Evolutionary conservation across 2,329 filamentous ascomycete species (phyloP).

Genomic region (Diplodia mutila): DNA sequence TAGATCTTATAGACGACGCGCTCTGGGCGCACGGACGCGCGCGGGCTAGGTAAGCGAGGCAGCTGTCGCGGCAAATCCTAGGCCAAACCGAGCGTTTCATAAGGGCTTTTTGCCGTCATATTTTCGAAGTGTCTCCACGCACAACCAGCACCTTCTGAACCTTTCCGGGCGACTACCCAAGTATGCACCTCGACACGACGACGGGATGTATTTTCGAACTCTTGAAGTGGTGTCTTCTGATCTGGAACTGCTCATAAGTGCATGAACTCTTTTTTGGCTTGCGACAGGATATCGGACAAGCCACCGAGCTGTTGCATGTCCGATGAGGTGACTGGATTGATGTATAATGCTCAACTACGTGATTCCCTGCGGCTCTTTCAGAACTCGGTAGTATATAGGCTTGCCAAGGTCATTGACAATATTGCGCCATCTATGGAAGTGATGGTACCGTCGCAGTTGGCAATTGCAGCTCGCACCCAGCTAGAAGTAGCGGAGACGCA

Average conservation of each 20-base stretch:
- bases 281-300: not conserved
- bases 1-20: not conserved
- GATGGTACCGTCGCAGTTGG: not conserved
- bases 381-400: not conserved
- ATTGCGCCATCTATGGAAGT: not conserved
- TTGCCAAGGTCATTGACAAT: not conserved
- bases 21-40: not conserved
- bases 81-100: not conserved
- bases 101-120: not conserved
- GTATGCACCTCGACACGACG: not conserved
- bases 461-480: not conserved
- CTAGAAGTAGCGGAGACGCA: not conserved
- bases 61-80: not conserved
- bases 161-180: not conserved
- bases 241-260: not conserved
- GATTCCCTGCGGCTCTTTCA: not conserved
- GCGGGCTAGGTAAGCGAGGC: not conserved
- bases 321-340: not conserved
- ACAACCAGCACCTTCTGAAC: not conserved
- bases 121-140: not conserved
- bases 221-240: not conserved
- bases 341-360: not conserved
- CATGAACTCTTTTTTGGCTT: not conserved
- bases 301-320: not conserved
- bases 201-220: not conserved